Evolutionary conservation across 345 rosid species (phyloP).

Genomic region (Sisymbrium irio): DNA sequence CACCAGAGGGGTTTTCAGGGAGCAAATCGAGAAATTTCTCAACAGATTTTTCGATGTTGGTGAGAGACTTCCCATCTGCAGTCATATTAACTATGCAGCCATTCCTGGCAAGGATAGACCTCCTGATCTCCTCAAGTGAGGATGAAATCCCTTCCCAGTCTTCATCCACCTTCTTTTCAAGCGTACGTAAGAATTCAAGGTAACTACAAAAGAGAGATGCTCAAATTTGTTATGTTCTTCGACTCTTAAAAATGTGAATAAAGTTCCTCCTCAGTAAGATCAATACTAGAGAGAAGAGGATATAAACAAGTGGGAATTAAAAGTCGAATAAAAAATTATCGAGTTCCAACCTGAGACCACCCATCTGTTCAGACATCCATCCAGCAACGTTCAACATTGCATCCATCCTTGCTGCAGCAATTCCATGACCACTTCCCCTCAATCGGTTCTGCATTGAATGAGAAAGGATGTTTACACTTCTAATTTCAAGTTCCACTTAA

Average conservation of each 20-base stretch:
- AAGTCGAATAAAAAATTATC: neutral
- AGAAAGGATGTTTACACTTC: neutral
- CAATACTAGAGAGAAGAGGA: neutral
- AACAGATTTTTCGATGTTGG: slow-evolving; percentile 54
- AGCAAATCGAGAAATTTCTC: slow-evolving; percentile 83
- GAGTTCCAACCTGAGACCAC: slow-evolving; percentile 78
- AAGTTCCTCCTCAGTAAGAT: neutral
- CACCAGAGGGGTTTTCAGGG: slow-evolving; percentile 54
- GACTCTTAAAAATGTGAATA: neutral
- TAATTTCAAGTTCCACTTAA: neutral
- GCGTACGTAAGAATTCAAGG: slow-evolving; percentile 70
- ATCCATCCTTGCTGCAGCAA: slow-evolving; percentile 91
- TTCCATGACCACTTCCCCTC: slow-evolving; percentile 91
- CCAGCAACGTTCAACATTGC: slow-evolving; percentile 87
- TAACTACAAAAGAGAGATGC: slow-evolving; percentile 51
- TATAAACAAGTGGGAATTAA: neutral
- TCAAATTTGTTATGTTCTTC: slow-evolving; percentile 15
- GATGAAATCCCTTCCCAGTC: slow-evolving; percentile 89
- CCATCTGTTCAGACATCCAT: slow-evolving; percentile 98
- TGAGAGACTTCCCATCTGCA: slow-evolving; percentile 73
- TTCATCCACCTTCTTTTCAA: slow-evolving; percentile 81
- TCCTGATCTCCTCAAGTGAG: slow-evolving; percentile 85
- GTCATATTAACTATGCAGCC: slow-evolving; percentile 88
- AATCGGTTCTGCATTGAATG: slow-evolving; percentile 61
- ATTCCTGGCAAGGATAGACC: slow-evolving; percentile 67